Conservation (phyloP, 441 rosid genomes). For the Croton setiger region DNA sequence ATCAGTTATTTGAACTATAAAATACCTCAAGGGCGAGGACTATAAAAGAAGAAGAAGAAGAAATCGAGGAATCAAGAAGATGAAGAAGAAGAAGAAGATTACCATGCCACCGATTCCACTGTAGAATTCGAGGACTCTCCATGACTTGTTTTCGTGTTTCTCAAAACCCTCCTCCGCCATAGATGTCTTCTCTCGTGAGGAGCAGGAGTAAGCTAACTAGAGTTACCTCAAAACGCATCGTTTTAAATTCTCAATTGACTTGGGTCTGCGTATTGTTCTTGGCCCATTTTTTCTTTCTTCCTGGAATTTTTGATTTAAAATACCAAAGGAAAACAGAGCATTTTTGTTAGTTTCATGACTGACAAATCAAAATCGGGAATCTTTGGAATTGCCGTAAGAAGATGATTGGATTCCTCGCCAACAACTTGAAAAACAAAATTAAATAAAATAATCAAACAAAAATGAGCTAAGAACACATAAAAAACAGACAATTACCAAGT, state of each 20-base stretch:
- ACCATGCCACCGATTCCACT: conserved; percentile 95
- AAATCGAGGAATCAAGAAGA: no score
- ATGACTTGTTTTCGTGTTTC: conserved; percentile 39
- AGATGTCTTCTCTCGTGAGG: conserved; percentile 2
- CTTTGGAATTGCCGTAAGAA: conserved; percentile 16
- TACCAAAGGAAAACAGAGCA: conserved; percentile 1
- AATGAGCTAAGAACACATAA: not conserved
- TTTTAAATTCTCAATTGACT: not conserved
- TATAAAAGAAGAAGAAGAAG: no score
- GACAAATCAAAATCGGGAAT: not conserved
- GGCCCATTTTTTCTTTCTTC: no score
- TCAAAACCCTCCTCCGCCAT: conserved; percentile 43
- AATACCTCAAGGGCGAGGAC: no score
- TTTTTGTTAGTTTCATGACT: not conserved
- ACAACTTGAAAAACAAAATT: not conserved
- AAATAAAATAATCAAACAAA: not conserved
- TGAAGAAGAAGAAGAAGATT: not conserved
- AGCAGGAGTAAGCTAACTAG: not conserved
- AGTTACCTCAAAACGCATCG: not conserved
- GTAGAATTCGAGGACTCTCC: conserved; percentile 90
- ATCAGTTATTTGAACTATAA: not conserved
- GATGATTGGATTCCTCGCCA: conserved; percentile 19
- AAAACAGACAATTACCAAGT: not conserved
- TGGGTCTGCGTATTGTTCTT: no score
- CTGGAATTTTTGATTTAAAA: no score